Base-by-base conservation (phyloP, 2,329 filamentous ascomycete species). In the Tolypocladium cylindrosporum region DNA sequence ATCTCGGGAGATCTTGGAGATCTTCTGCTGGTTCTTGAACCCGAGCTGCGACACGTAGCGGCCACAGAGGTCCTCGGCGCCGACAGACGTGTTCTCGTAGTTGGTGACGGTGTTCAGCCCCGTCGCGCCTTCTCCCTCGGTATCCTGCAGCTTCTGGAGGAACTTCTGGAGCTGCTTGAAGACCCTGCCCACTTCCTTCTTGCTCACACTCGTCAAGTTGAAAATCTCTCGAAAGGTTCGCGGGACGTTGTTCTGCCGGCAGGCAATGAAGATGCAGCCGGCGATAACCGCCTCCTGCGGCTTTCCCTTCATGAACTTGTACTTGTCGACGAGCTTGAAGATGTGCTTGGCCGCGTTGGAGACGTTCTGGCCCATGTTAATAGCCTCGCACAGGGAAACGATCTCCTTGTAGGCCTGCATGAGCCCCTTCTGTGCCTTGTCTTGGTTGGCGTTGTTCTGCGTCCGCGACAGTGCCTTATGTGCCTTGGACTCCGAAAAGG, bases 201-300 rank as follows among this genome's bases (percentile, higher is more conserved):
- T 97, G 60, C 88, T 87, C 36, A 99, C 93, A 65, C 90, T 90
- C 10, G 94, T 99, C 71, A 97, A 80, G 61, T 91, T 88, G 75
- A 90, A 95, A 67, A 99, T 94, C 72, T 99, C 95, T 54, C 89
- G 86, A 76, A 99, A 99, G 4, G 91, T 96, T 63, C 94, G 89
- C 5, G 90, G 88, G 37, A 92, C 88, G 61, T 86, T 84, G 69
- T 90, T 89, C 73, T 97, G 91, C 51, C 94, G 91, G 72, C 93
- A 97, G 45, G 94, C 91, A 66, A 99, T 93, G 78, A 99, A 97
- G 73, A 99, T 94, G 75, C 92, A 97, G 8, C 92, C 91, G 6
- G 94, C 94, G 64, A 97, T 93, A 64, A 99, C 88, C 58, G 90
- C 90, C 66, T 97, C 93, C 69, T 92, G 89, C 0, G 90, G 88